Base-by-base conservation (phyloP, 306 rosid species). In the Quercus glauca region DNA sequence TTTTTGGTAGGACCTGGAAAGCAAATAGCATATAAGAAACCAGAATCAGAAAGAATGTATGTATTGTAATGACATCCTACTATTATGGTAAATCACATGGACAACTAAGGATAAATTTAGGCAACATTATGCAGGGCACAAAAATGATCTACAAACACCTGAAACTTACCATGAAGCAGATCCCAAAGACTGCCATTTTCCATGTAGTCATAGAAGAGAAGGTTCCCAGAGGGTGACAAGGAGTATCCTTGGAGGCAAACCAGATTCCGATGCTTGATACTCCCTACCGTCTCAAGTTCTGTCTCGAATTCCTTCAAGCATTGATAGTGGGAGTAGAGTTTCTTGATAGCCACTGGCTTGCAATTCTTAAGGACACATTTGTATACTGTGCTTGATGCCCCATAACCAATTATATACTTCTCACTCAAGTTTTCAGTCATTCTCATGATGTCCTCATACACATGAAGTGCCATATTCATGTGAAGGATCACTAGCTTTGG, bases 161-260 rank as follows among this genome's bases (percentile, higher is more conserved):
- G 41, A 59, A 49, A 77, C 85, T 79, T 80, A 95, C 99, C 96
- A 69, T 95, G 98, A 80, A 95, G 98, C 78, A 91, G 86, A 81
- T 95, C 99, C 97, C 98, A 95, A 11, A 95, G 92, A 88, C 98
- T 92, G 74, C 98, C 99, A 60, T 91, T 91, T 78, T 91, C 98
- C 98, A 95, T 95, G 85, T 88, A 92, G 77, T 92, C 99, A n/a
- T 95, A 95, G 83, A 95, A 90, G 73, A 95, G 97, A 77, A 95
- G 99, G 86, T 95, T 89, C 45, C 98, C 99, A 41, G 86, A 86
- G 2, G 97, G 89, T 3, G 99, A 90, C 77, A 92, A 76, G 21
- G 99, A 90, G 82, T 89, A 95, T 59, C 98, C 99, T 86, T 95
- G 98, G 73, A 95, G 97, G 86, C 93, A 78, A 71, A 95, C 99